Evolutionary conservation across 257 asterid species (phyloP), one percentile per base, ranked within the genome.

Genomic region (Solanum okadae): DNA sequence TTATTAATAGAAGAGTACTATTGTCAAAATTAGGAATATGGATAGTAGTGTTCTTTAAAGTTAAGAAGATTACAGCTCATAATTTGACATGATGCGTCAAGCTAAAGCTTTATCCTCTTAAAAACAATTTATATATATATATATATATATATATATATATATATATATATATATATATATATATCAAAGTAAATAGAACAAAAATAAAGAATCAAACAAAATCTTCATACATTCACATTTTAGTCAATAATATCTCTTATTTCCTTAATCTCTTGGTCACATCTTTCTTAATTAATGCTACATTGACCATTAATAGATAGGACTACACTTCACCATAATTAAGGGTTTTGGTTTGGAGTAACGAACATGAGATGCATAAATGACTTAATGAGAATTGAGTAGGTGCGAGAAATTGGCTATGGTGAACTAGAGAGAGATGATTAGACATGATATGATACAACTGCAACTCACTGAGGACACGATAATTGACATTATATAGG

Each of bases 11-110:
- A 68, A 68, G 35, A 68, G 37, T n/a, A 72, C 9, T 72, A 72
- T 20, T 31, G 5, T 71, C 40, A 29, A 70, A 67, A 29, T 22
- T 63, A 63, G 3, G 25, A 33, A 71, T 71, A 16, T 11, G 8
- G n/a, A 72, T 18, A 65, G 18, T 33, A 72, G 79, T 72, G 16
- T 72, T 34, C 44, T 33, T 18, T 9, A 22, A 75, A 35, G 29
- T 75, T 75, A 52, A 75, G 49, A 35, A 75, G 52, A 75, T 75
- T 35, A 75, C 81, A 73, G 25, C 81, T 73, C 46, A 73, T 73
- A 15, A 14, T 71, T 67, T 7, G 77, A 71, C 40, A 68, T 71
- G 14, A 31, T 16, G 42, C 1, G 78, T 71, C 25, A 71, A 71
- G 78, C 78, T 15, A 71, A 71, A 71, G 42, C 4, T 31, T 71